Evolutionary conservation across 345 rosid genomes (phyloP).

Genomic region (Eucalyptus dawsonii): DNA sequence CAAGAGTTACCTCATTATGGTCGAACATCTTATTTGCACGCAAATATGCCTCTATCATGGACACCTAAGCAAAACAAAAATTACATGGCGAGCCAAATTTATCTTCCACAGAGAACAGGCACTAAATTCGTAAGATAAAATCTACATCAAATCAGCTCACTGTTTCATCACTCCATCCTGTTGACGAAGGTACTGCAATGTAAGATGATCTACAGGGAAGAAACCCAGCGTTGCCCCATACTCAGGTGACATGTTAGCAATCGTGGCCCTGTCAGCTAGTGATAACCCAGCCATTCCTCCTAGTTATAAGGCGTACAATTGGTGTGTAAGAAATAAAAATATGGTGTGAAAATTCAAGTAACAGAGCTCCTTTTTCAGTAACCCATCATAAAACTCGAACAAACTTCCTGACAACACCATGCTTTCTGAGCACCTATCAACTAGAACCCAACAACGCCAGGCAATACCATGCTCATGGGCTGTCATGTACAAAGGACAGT

Average conservation of each 20-base stretch:
- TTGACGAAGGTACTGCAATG: constrained; percentile 60
- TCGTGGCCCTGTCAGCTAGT: constrained; percentile 82
- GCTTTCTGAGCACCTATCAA: constrained; percentile 71
- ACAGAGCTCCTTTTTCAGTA: neutral
- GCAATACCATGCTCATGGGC: constrained; percentile 96
- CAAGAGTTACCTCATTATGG: constrained; percentile 49
- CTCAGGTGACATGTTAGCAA: constrained; percentile 95
- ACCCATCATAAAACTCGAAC: constrained; percentile 75
- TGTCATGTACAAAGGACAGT: neutral
- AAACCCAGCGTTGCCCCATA: constrained; percentile 98
- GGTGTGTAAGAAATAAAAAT: neutral
- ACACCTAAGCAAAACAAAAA: neutral
- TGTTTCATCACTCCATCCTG: constrained; percentile 11
- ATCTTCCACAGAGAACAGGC: too few relatives aligned
- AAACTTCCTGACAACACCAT: constrained; percentile 91
- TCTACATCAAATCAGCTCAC: too few relatives aligned
- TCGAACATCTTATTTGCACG: constrained; percentile 92
- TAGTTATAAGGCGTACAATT: neutral
- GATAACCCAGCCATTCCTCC: constrained; percentile 80
- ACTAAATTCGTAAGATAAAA: too few relatives aligned
- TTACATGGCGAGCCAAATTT: too few relatives aligned
- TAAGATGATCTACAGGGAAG: constrained; percentile 90
- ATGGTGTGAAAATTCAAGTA: neutral
- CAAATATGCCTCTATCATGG: constrained; percentile 74
- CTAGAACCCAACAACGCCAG: constrained; percentile 82